Evolutionary conservation across 768 basidiomycete genomes (phyloP).

Genomic region (Collybiopsis luxurians): DNA sequence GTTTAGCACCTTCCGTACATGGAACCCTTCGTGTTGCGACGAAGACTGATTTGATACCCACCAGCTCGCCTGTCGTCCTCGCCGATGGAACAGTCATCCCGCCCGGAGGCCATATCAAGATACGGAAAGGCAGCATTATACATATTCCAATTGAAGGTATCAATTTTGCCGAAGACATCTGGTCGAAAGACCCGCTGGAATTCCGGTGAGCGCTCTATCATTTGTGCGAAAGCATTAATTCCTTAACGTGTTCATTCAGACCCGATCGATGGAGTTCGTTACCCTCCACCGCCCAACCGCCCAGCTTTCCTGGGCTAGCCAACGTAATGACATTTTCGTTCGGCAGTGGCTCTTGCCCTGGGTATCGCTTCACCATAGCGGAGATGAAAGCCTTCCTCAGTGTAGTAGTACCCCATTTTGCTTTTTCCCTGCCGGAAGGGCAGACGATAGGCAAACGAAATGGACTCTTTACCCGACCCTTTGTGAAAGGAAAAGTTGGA

Average conservation of each 20-base stretch:
- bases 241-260: constrained; percentile 23
- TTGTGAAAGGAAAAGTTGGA: constrained; percentile 40
- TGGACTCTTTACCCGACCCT: constrained; percentile 48
- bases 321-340: constrained; percentile 54
- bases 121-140: constrained; percentile 53
- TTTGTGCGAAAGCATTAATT: constrained; percentile 1
- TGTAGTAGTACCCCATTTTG: constrained; percentile 41
- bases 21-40: constrained; percentile 56
- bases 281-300: constrained; percentile 29
- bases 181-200: constrained; percentile 49
- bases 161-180: constrained; percentile 48
- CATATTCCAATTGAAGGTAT: constrained; percentile 59
- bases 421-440: constrained; percentile 40
- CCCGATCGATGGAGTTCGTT: constrained; percentile 53
- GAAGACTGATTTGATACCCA: constrained; percentile 50
- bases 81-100: constrained; percentile 35
- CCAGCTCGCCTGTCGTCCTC: constrained; percentile 42
- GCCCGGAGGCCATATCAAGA: constrained; percentile 35
- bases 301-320: constrained; percentile 43
- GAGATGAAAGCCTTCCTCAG: constrained; percentile 53
- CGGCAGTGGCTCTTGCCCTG: constrained; percentile 49
- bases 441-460: constrained; percentile 45
- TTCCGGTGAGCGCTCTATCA: constrained; percentile 45
- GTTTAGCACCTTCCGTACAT: constrained; percentile 56
- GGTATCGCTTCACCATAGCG: constrained; percentile 43